A percentile compares a stretch with the other conserved stretches of the same genome.
Evolutionary conservation across 208 protist species (phyloP).

Genomic region (Crithidia brevicula): DNA sequence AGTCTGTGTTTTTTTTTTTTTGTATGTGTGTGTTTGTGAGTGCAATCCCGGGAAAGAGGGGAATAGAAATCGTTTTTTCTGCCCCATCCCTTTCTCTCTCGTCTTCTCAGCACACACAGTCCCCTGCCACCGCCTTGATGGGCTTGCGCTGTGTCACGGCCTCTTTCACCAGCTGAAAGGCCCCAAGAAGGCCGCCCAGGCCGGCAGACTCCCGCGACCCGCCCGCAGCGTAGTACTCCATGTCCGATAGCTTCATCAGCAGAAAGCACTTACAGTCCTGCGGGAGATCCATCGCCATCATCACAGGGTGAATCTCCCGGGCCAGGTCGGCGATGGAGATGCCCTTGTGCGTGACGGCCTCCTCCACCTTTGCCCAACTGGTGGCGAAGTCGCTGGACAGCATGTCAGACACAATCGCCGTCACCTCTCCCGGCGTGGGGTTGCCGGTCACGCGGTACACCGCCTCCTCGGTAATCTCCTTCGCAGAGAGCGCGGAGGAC

Average conservation of each 20-base stretch:
- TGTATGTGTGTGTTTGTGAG: neutral
- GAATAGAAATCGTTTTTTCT: too few species aligned
- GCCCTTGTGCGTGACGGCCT: slow-evolving; percentile 53
- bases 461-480: slow-evolving; percentile 76
- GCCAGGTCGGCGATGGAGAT: slow-evolving; percentile 77
- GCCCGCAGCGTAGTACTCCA: slow-evolving; percentile 84
- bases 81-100: neutral
- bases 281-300: slow-evolving; percentile 87
- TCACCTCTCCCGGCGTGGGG: slow-evolving; percentile 76
- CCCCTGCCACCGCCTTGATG: slow-evolving; percentile 50
- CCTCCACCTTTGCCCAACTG: slow-evolving; percentile 62
- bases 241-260: slow-evolving; percentile 72
- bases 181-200: slow-evolving; percentile 73
- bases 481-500: slow-evolving; percentile 76
- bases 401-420: slow-evolving; percentile 77
- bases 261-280: slow-evolving; percentile 88
- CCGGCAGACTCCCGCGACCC: slow-evolving; percentile 63
- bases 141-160: slow-evolving; percentile 73
- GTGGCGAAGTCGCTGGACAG: slow-evolving; percentile 65
- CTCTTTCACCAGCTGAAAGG: slow-evolving; percentile 88
- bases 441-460: slow-evolving; percentile 89
- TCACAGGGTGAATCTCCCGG: slow-evolving; percentile 76
- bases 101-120: slow-evolving; percentile 10
- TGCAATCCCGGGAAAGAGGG: too few species aligned
- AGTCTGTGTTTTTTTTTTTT: neutral